Percentiles rank a stretch among this genome's conserved stretches.
phyloP scores from a whole-genome alignment of 2,329 filamentous ascomycete species.

The Aspergillus sp. region DNA sequence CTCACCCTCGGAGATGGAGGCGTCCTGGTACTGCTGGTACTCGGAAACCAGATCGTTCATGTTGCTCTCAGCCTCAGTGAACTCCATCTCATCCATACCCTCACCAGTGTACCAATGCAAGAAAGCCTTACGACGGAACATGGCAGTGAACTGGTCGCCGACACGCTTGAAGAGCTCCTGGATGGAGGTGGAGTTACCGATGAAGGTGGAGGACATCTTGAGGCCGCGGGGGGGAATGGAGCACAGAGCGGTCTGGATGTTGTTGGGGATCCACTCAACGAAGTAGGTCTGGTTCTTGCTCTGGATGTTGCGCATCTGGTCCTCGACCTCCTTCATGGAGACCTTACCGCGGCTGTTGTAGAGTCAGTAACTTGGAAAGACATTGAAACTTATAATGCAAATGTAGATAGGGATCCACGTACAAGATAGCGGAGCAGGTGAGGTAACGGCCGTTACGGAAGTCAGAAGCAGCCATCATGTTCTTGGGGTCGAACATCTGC shows the following conservation, averaged over 20 bases:
- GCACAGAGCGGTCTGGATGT: conserved; percentile 99
- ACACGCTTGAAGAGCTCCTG: conserved; percentile 99
- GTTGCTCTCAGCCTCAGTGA: conserved; percentile 99
- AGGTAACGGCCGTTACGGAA: conserved; percentile 99
- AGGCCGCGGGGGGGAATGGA: conserved; percentile 96
- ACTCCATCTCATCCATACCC: conserved; percentile 99
- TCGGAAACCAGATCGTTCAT: conserved; percentile 99
- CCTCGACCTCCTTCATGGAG: conserved; percentile 99
- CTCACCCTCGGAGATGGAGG: conserved; percentile 93
- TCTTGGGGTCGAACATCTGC: conserved; percentile 99
- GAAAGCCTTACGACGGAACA: conserved; percentile 99
- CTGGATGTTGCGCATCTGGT: conserved; percentile 99
- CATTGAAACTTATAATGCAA: neutral
- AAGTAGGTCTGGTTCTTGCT: conserved; percentile 99
- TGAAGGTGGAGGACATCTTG: conserved; percentile 99
- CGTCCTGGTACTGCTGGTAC: conserved; percentile 99
- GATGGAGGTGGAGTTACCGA: conserved; percentile 99
- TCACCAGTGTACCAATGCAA: conserved; percentile 99
- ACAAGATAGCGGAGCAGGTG: conserved; percentile 98
- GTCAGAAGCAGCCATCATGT: conserved; percentile 99
- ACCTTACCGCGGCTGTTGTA: conserved; percentile 86
- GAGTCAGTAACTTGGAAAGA: neutral
- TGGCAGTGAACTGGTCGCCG: conserved; percentile 98
- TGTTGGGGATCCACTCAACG: conserved; percentile 99
- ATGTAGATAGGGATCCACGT: conserved; percentile 37